These are phyloP conservation scores for Hsuehochloa calcarea DNA, from an alignment of 176 grass and related monocot species.

Conservation along the genomic window DNA sequence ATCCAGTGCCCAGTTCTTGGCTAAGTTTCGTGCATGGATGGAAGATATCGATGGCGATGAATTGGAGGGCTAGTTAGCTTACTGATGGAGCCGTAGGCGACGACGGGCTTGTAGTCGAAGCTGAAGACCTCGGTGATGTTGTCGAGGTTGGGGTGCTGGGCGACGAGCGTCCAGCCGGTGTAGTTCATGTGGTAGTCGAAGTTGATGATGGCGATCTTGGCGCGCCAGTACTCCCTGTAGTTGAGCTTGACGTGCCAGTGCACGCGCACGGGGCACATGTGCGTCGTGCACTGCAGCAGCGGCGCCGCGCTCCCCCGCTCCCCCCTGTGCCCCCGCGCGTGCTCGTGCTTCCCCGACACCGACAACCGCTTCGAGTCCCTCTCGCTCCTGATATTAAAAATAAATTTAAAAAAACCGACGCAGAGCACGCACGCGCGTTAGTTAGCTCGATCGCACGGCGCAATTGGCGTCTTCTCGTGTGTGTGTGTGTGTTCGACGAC, in stretches of 20 bases:
- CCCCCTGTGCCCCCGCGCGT: slow-evolving; percentile 19
- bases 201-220: slow-evolving; percentile 86
- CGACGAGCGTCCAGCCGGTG: slow-evolving; percentile 89
- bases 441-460: not conserved
- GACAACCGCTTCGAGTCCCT: slow-evolving; percentile 52
- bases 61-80: not conserved
- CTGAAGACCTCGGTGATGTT: slow-evolving; percentile 91
- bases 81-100: slow-evolving; percentile 73
- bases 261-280: slow-evolving; percentile 96
- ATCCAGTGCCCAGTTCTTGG: not conserved
- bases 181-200: slow-evolving; percentile 98
- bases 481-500: not conserved
- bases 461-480: not conserved
- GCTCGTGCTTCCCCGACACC: slow-evolving; percentile 48
- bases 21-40: not conserved
- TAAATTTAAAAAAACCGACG: no score
- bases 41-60: not conserved
- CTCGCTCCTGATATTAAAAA: slow-evolving; percentile 29
- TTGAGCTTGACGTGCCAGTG: slow-evolving; percentile 98
- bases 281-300: slow-evolving; percentile 76
- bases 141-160: slow-evolving; percentile 90
- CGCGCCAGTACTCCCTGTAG: slow-evolving; percentile 93
- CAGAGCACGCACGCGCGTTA: not conserved
- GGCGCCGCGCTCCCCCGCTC: slow-evolving; percentile 21
- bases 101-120: slow-evolving; percentile 86